Evolutionary conservation across 1,284 basidiomycete genomes (phyloP), one percentile per base, ranked within the genome.

Genomic region (Naganishia sp.): DNA sequence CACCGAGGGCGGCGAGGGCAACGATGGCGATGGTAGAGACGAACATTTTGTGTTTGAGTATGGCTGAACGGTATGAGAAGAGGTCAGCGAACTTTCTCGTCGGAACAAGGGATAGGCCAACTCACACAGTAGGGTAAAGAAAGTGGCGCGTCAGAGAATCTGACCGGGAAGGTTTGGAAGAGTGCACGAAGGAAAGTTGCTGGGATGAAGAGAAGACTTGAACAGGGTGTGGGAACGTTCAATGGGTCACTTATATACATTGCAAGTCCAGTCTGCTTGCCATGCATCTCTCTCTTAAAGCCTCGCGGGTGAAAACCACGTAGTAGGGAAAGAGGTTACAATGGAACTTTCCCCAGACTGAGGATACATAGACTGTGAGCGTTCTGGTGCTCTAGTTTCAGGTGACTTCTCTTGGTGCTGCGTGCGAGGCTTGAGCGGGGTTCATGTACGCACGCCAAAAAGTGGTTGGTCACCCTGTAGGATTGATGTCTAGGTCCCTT

Each of bases 1-100:
- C 35, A 23, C 46, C 61, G 43, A 63, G 32, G 50, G 61, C 61
- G 42, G 52, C 61, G 42, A 53, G 43, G 23, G 50, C 46, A 25
- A 49, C 60, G 51, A 42, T 46, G n/a, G 49, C 47, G 58, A 61
- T 61, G 35, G 58, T 61, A 35, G 58, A 61, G 47, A 61, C 25
- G 47, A 61, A 61, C 58, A 61, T 61, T 51, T 61, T 52, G 57
- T 31, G 28, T 32, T 39, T n/a, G 18, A 32, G n/a, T 39, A 60
- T 28, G 47, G 49, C 57, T 43, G 31, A 23, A 9, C 28, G 28
- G 28, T 3, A 32, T 23, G 28, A 32, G 42, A 6, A 13, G 5
- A 28, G 23, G 28, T 57, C 5, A 57, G 55, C 21, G 25, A 15
- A 41, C 18, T 21, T 7, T 4, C 17, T 31, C 3, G 28, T 28